Evolutionary conservation across 306 rosid species (phyloP), one percentile per base, ranked within the genome.

Genomic region (Aeschynomene evenia): DNA sequence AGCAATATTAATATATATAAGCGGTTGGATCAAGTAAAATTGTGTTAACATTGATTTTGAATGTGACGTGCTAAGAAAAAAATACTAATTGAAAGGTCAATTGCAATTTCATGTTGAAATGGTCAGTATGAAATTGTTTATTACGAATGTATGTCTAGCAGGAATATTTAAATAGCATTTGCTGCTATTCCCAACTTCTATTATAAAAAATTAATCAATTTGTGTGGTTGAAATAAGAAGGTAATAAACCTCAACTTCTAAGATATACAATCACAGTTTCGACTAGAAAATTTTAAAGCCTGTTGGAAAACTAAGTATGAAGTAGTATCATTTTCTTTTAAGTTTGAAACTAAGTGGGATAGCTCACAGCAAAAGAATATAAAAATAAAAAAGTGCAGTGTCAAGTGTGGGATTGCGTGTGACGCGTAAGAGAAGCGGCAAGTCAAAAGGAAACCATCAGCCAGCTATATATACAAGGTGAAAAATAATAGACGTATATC

Each of bases 21-120:
- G 69, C 59, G n/a, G 69, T 75, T 58, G 36, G 61, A 18, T 45
- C 68, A 22, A 22, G 74, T 36, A 66, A 75, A 56, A 66, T 6
- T 23, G 22, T 57, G 48, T 40, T 9, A 43, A 55, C 2, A 9
- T 33, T 3, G 9, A 31, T 18, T 12, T 29, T 48, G 42, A 66
- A 66, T 61, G 10, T 26, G 21, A 56, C 31, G 5, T 18, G 28
- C 2, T 31, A 18, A 37, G 19, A 29, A 22, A 9, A 21, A 36
- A n/a, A n/a, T n/a, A n/a, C n/a, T 9, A 29, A 22, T 6, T n/a
- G 52, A 42, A 72, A 72, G 31, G n/a, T 50, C 9, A 16, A 62
- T 46, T 71, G 49, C 19, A 59, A 15, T 18, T 52, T 29, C 77
- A 60, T 34, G 36, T 48, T 40, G 12, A 40, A 7, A 37, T 42